Evolutionary conservation across 768 basidiomycete species (phyloP), one percentile per base, ranked within the genome.

Genomic region (Lepiota subincarnata): DNA sequence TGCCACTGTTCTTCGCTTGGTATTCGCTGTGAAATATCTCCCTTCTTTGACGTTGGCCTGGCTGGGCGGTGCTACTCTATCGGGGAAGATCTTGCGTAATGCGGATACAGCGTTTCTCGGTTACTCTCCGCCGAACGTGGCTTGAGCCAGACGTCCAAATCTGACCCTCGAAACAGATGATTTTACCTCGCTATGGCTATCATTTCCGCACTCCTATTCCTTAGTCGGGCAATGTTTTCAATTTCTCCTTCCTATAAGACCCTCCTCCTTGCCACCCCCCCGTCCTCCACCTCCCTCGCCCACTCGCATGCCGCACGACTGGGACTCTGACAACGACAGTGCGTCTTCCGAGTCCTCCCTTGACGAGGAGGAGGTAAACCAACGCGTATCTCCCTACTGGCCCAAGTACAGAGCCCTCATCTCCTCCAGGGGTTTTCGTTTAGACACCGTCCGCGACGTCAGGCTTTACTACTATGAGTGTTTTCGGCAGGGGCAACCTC

Each of bases 361-460:
- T 47, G 78, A 80, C 56, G 77, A 81, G 48, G 84, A 87, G 50
- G 76, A 82, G 53, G 67, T 76, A 50, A 87, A 90, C 60, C 60
- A 64, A 16, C 84, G 87, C 45, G 55, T 85, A 35, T 69, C 69
- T 16, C 87, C 87, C 2, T 70, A 77, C 59, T 90, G 88, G 88
- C 71, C 73, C 34, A 70, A 69, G 48, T 86, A 87, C 62, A 70
- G 75, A 10, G 52, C 60, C 43, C 53, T 79, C 28, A 68, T 87
- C 43, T 66, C 74, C 40, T 52, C 64, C 52, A 74, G 75, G 40
- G 87, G 85, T 3, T 81, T 81, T 61, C 79, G 73, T 34, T 79
- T 89, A 1, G 86, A 89, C 58, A 90, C 87, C 22, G 79, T 80
- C 38, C 73, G 75, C 45, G 86, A 88, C 59, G 87, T 84, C 22